These are phyloP conservation scores for Skeletonema grethae DNA, from an alignment of 108 stramenopile species.

Conservation along the genomic window DNA sequence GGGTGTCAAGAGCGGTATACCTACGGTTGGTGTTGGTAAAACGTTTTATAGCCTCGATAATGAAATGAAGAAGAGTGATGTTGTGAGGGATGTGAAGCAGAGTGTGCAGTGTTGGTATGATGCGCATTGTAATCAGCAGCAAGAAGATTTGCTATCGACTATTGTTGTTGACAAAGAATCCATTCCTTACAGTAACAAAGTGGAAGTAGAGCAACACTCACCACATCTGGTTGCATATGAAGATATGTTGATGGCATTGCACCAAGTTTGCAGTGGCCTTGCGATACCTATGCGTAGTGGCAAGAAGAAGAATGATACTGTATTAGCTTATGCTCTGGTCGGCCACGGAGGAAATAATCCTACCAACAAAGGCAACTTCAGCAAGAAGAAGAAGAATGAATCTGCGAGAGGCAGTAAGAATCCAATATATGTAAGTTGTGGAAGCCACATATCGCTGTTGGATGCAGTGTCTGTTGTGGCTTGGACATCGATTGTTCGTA, in stretches of 20 bases:
- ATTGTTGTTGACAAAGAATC: background rate
- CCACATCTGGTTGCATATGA: background rate
- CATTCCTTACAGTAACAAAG: background rate
- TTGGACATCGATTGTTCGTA: constrained; percentile 35
- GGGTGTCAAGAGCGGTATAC: constrained; percentile 60
- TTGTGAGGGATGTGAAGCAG: constrained; percentile 6
- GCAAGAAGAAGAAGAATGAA: background rate
- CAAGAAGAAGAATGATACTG: constrained; percentile 9
- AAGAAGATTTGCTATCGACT: too few species aligned
- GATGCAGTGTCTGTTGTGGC: constrained; percentile 53
- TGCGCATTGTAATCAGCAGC: background rate
- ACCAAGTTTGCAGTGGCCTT: constrained; percentile 31
- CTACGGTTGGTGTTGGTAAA: constrained; percentile 74
- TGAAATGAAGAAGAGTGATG: constrained; percentile 17
- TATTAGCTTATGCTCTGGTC: constrained; percentile 56
- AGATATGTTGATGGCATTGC: constrained; percentile 33
- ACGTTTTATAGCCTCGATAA: constrained; percentile 56
- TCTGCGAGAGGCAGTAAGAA: constrained; percentile 39
- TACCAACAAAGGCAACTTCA: constrained; percentile 1
- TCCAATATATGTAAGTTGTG: constrained; percentile 72
- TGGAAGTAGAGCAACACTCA: background rate
- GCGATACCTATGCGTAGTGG: constrained; percentile 46
- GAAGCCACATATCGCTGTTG: constrained; percentile 55
- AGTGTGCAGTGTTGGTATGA: constrained; percentile 14
- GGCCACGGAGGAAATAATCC: constrained; percentile 61